Base-by-base conservation (phyloP, 2,329 filamentous ascomycete species). In the Arthrobotrys megalospora region DNA sequence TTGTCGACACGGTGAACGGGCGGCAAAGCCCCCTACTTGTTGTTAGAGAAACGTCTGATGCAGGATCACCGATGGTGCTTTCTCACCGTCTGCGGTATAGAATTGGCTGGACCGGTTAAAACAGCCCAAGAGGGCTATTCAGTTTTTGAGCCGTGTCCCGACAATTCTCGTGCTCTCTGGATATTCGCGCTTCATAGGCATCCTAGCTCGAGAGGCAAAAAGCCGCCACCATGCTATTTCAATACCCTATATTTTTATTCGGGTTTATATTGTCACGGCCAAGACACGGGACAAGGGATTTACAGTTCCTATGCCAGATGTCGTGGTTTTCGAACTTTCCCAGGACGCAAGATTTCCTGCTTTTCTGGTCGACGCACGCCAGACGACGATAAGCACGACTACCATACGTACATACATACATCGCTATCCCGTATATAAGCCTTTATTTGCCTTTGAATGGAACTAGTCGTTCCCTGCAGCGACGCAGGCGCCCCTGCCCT, bases 231-330 rank as follows among this genome's bases (percentile, higher is more conserved):
- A 63, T 47, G 11, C 6, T 11, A 32, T 45, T 47, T 28, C 16
- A 14, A 14, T 16, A 21, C 19, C 32, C 11, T n/a, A 28, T 24
- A 28, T 7, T 12, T 66, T 24, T 50, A 36, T 28, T 28, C n/a
- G 34, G 43, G 12, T 55, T 32, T 68, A 43, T 43, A 34, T 43
- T 41, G 64, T 32, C 43, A 21, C 8, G 45, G 47, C 48, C 64
- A 58, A 55, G 64, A 68, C 64, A 68, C 64, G 64, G 64, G 47
- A 55, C 21, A 68, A 19, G 60, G 41, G 8, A 48, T 4, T 63
- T 58, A 16, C 41, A 21, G 28, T 36, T 12, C 3, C 8, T 34
- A 34, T 47, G 14, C 43, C 12, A 21, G 41, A 45, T 48, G 60
- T 47, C 41, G 60, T 60, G 36, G 36, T 48, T 48, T 24, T n/a